A percentile compares a stretch with the other conserved stretches of the same genome.
Evolutionary conservation across 805 yeast species (phyloP).

Genomic region (Vanderwaltozyma yarrowii): DNA sequence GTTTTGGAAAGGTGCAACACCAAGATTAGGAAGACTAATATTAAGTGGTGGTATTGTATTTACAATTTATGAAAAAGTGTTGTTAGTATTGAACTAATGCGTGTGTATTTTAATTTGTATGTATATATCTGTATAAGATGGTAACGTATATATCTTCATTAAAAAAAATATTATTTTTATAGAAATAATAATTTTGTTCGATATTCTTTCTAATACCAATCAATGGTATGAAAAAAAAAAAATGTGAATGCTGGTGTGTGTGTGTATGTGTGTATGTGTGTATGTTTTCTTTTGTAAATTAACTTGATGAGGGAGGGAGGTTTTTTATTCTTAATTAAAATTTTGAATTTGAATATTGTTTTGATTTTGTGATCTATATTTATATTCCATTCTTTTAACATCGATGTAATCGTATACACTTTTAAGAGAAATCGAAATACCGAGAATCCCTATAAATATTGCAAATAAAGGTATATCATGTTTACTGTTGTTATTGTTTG

Average conservation of each 20-base stretch:
- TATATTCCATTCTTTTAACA: constrained; percentile 66
- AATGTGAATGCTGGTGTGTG: background rate
- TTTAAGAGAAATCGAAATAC: constrained; percentile 52
- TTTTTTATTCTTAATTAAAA: background rate
- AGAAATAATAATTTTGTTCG: background rate
- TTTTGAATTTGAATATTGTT: constrained; percentile 1
- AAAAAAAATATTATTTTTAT: background rate
- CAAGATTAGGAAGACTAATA: constrained; percentile 83
- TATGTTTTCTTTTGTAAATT: background rate
- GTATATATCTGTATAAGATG: no score
- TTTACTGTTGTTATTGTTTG: constrained; percentile 2
- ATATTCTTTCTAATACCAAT: no score
- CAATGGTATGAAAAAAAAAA: no score
- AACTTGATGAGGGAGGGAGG: background rate
- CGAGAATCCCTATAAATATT: constrained; percentile 54
- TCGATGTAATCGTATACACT: constrained; percentile 62
- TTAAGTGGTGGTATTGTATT: constrained; percentile 96
- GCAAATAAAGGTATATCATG: constrained; percentile 44
- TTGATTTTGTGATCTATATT: constrained; percentile 19
- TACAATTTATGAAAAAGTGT: constrained; percentile 88
- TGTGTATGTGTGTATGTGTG: no score
- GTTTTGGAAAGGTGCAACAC: constrained; percentile 98
- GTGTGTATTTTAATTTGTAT: constrained; percentile 3
- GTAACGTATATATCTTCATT: background rate
- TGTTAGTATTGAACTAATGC: constrained; percentile 30